A percentile compares a stretch with the other conserved stretches of the same genome.
These are phyloP conservation scores for Coemansia sp. DNA, from an alignment of 192 early-diverging fungal genomes.

Conservation along the genomic window DNA sequence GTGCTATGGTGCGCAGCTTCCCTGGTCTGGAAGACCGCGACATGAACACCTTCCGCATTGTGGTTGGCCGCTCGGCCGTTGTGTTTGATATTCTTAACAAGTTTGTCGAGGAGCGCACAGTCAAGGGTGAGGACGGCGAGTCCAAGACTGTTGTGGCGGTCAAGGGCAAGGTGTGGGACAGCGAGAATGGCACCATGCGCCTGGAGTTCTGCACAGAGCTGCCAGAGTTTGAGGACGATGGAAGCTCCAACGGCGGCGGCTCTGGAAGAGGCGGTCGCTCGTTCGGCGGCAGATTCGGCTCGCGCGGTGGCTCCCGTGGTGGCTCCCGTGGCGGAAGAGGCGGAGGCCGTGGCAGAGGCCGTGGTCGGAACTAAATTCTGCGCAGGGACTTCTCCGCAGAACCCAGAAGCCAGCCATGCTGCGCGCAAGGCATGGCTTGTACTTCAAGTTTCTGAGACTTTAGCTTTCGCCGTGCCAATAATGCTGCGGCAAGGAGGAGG, in stretches of 20 bases:
- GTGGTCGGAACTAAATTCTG: slow-evolving; percentile 1
- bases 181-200: slow-evolving; percentile 60
- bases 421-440: neutral
- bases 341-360: slow-evolving; percentile 25
- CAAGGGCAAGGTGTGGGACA: slow-evolving; percentile 72
- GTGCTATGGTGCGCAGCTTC: slow-evolving; percentile 69
- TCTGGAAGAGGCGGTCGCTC: slow-evolving; percentile 43
- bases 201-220: slow-evolving; percentile 72
- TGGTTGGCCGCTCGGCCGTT: slow-evolving; percentile 76
- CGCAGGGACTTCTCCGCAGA: neutral
- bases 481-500: neutral
- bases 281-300: slow-evolving; percentile 53
- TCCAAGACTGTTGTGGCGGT: slow-evolving; percentile 50
- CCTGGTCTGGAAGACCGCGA: slow-evolving; percentile 75
- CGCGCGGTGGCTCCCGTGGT: slow-evolving; percentile 46
- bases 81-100: slow-evolving; percentile 80
- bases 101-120: slow-evolving; percentile 69
- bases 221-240: slow-evolving; percentile 75
- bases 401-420: neutral
- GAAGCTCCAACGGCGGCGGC: slow-evolving; percentile 17
- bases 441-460: neutral
- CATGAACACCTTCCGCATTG: slow-evolving; percentile 80
- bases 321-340: slow-evolving; percentile 31
- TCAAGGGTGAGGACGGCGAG: slow-evolving; percentile 25
- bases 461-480: neutral